Conservation (phyloP, 1,284 basidiomycete genomes). For the Irpex lacteus region DNA sequence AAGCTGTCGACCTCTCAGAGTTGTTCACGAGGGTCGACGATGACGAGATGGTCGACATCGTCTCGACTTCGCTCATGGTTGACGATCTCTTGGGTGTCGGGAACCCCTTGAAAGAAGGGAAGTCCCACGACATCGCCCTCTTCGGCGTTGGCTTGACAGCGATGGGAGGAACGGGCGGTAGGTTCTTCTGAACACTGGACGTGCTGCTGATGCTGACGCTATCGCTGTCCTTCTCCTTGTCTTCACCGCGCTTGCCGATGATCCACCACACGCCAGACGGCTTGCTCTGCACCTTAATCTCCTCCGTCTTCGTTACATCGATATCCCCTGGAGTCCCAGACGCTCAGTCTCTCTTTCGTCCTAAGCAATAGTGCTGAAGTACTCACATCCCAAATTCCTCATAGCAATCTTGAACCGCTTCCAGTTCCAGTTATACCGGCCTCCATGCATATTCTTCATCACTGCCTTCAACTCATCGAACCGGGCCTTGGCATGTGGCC, state of each 20-base stretch:
- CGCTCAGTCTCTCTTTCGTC: neutral
- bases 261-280: constrained; percentile 60
- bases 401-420: constrained; percentile 75
- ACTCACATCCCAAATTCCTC: constrained; percentile 76
- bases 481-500: constrained; percentile 57
- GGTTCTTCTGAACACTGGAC: constrained; percentile 11
- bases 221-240: constrained; percentile 19
- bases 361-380: constrained; percentile 4
- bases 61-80: constrained; percentile 28
- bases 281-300: constrained; percentile 57
- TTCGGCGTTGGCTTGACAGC: constrained; percentile 16
- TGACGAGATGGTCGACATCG: constrained; percentile 19
- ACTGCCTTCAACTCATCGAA: constrained; percentile 68
- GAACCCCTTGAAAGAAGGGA: constrained; percentile 24
- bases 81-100: constrained; percentile 25
- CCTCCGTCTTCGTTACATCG: constrained; percentile 50
- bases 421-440: constrained; percentile 76
- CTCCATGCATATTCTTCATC: constrained; percentile 68
- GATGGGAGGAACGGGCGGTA: constrained; percentile 5
- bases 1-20: constrained; percentile 17
- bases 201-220: constrained; percentile 8
- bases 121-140: constrained; percentile 25
- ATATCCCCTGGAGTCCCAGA: constrained; percentile 49
- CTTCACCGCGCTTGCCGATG: constrained; percentile 41
- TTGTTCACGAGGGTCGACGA: neutral